Base-by-base conservation (phyloP, 2,329 filamentous ascomycete species). In the Knoxdaviesia capensis region DNA sequence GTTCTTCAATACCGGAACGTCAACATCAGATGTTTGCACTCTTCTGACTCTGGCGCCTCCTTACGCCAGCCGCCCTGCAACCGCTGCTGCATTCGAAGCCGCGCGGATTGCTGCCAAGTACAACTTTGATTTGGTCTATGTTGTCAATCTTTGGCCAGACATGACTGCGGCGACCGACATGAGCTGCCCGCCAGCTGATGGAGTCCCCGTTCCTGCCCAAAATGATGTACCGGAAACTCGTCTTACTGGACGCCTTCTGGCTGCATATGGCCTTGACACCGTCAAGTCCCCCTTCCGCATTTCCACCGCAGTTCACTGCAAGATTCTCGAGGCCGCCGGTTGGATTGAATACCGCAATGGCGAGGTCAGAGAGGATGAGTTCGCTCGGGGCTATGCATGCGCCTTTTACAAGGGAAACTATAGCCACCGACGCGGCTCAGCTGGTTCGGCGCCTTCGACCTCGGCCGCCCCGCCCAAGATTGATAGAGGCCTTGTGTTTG, bases 71-170 rank as follows among this genome's bases (percentile, higher is more conserved):
- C 56, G 57, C 1, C 62, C 64, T 8, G 65, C 64, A 9, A 57
- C 63, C 11, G 56, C 61, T 0, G 69, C 68, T 3, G 70, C 70
- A 6, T 64, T 70, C 39, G 63, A 70, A 51, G 67, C 68, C 6
- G 68, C 69, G 1, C 59, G 66, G 32, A 70, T 76, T 35, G 71
- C 71, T 5, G 61, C 59, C 4, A 63, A 65, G 42, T 72, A 72
- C 52, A 61, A 69, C 42, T 73, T 76, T 41, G 68, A 73, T 47
- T 58, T 75, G 29, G 60, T 74, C 8, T 76, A 75, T 47, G 63
- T 75, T 31, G 64, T 74, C 47, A 73, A 69, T 47, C 55, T 75
- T 9, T 74, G 71, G 70, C 69, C 71, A 4, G 59, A 52, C 34
- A 47, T 52, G 34, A 51, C 52, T 46, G 47, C 20, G 20, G 20